A percentile compares a stretch with the other conserved stretches of the same genome.
phyloP scores from a whole-genome alignment of 169 alveolate species.

The Eimeria sp. region DNA sequence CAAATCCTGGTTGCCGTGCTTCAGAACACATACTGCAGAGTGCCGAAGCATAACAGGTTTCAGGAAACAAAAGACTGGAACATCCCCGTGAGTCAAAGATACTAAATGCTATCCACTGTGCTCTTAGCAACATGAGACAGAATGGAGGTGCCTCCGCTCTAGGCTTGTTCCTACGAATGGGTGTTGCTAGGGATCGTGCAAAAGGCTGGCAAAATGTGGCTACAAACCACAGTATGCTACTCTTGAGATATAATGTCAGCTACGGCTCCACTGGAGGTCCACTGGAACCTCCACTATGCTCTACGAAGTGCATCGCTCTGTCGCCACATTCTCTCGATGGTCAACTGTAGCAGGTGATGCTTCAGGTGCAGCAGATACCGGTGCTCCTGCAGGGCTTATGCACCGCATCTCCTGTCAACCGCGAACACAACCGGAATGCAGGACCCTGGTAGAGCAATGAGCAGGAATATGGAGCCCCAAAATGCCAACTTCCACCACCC shows the following conservation, averaged over 20 bases:
- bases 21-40: background rate
- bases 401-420: conserved; percentile 67
- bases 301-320: background rate
- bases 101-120: background rate
- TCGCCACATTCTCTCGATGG: background rate
- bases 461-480: conserved; percentile 41
- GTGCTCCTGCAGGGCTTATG: conserved; percentile 20
- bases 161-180: background rate
- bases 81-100: background rate
- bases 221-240: background rate
- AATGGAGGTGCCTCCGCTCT: background rate
- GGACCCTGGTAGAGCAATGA: conserved; percentile 57
- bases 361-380: background rate
- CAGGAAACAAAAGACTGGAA: background rate
- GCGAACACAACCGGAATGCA: conserved; percentile 79
- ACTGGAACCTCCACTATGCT: background rate
- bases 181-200: background rate
- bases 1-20: background rate
- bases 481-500: conserved; percentile 85
- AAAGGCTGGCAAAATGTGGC: background rate
- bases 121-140: background rate
- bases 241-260: background rate
- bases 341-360: background rate
- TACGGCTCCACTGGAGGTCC: background rate
- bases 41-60: background rate